Evolutionary conservation across 345 rosid species (phyloP).

Genomic region (Mangifera indica): DNA sequence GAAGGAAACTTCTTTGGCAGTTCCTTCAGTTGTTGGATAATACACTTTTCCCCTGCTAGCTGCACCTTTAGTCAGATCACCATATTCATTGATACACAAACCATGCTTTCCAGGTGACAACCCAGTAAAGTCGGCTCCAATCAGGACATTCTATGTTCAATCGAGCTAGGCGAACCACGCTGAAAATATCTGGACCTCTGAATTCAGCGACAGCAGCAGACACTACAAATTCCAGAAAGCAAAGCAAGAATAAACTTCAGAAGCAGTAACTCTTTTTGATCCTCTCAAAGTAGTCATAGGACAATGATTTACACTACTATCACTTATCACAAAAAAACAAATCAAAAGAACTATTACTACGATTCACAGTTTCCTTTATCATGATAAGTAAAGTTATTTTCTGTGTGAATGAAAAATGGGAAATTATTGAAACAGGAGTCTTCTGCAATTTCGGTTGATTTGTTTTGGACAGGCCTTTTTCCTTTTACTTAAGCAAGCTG

Average conservation of each 20-base stretch:
- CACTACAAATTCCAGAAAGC: conserved; percentile 65
- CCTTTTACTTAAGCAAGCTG: background rate
- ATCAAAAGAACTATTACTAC: background rate
- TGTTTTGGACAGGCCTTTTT: background rate
- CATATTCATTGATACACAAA: conserved; percentile 89
- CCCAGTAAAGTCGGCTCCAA: conserved; percentile 83
- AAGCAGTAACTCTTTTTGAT: background rate
- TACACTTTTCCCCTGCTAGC: conserved; percentile 78
- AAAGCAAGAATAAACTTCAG: conserved; percentile 6
- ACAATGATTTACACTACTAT: background rate
- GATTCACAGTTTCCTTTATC: background rate
- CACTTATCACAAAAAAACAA: background rate
- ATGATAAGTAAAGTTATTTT: background rate
- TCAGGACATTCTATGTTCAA: conserved; percentile 79
- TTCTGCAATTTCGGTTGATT: background rate
- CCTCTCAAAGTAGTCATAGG: background rate
- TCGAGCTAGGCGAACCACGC: conserved; percentile 88
- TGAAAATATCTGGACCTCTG: conserved; percentile 87
- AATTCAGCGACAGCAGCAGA: conserved; percentile 94
- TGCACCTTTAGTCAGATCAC: conserved; percentile 90
- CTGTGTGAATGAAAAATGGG: background rate
- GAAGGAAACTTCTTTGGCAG: conserved; percentile 48
- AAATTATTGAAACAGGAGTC: background rate
- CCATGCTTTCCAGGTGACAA: conserved; percentile 76
- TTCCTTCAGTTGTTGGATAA: conserved; percentile 44